phyloP scores from a whole-genome alignment of 192 early-diverging fungal genomes.

The Podila clonocystis region DNA sequence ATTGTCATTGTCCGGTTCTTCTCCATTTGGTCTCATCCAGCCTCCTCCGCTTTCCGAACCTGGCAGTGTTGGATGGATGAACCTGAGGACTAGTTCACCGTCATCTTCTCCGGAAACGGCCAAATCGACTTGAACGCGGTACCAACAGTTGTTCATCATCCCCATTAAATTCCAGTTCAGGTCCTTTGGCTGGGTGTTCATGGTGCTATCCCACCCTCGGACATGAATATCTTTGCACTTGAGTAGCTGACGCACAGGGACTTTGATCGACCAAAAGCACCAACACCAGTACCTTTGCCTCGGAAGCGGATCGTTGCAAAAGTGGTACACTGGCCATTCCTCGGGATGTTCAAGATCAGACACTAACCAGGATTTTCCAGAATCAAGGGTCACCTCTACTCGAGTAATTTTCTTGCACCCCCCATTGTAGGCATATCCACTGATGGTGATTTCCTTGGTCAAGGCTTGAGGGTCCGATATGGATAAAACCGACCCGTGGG shows the following conservation, averaged over 20 bases:
- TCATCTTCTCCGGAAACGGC: conserved; percentile 11
- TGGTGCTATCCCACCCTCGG: conserved; percentile 68
- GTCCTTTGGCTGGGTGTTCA: conserved; percentile 69
- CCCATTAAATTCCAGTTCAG: conserved; percentile 79
- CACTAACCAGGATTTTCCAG: conserved; percentile 83
- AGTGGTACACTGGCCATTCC: conserved; percentile 26
- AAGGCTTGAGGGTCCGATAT: conserved; percentile 17
- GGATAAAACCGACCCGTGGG: conserved; percentile 58
- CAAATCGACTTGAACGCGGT: conserved; percentile 58
- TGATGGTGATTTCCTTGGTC: conserved; percentile 49
- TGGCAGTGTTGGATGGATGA: conserved; percentile 66
- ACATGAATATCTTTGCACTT: conserved; percentile 61
- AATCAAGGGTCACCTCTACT: conserved; percentile 84
- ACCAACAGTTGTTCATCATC: conserved; percentile 81
- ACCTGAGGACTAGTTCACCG: conserved; percentile 21
- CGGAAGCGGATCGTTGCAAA: conserved; percentile 29
- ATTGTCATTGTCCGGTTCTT: conserved; percentile 1
- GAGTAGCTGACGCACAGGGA: conserved; percentile 50
- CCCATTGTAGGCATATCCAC: conserved; percentile 86
- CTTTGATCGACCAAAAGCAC: conserved; percentile 64
- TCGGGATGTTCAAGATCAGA: conserved; percentile 62
- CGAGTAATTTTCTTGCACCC: conserved; percentile 79
- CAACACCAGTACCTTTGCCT: conserved; percentile 68
- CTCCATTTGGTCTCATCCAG: conserved; percentile 60
- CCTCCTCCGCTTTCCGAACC: conserved; percentile 51